Conservation (phyloP, 441 rosid species). For the Mallotus repandus region DNA sequence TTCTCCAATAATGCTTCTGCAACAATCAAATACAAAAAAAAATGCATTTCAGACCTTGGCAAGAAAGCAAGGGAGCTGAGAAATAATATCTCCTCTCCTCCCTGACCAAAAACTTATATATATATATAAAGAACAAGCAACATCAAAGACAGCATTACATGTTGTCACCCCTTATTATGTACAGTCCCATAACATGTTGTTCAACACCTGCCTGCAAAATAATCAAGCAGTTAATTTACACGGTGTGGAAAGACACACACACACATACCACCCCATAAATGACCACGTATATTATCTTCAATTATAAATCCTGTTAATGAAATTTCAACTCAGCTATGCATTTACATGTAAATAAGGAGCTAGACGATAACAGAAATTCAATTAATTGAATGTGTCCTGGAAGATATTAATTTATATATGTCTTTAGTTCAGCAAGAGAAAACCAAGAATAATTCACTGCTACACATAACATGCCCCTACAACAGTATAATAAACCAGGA, state of each 20-base stretch:
- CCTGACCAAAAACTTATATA: neutral
- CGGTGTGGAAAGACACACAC: neutral
- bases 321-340: neutral
- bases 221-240: slow-evolving; percentile 1
- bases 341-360: no score
- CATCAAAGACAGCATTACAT: slow-evolving; percentile 49
- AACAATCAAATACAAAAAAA: slow-evolving; percentile 17
- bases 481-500: neutral
- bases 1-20: slow-evolving; percentile 87
- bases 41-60: neutral
- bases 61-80: neutral
- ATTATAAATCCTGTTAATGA: neutral
- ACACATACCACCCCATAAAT: no score
- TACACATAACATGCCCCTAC: no score
- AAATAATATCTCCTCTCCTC: neutral
- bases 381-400: neutral
- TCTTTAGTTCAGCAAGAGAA: neutral
- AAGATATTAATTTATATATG: no score
- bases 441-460: neutral
- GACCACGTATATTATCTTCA: neutral
- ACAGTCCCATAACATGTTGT: slow-evolving; percentile 86
- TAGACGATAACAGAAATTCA: neutral
- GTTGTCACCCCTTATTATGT: slow-evolving; percentile 96
- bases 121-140: neutral
- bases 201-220: slow-evolving; percentile 86